Evolutionary conservation across 805 yeast genomes (phyloP).

Genomic region (Yamadazyma kitorensis): DNA sequence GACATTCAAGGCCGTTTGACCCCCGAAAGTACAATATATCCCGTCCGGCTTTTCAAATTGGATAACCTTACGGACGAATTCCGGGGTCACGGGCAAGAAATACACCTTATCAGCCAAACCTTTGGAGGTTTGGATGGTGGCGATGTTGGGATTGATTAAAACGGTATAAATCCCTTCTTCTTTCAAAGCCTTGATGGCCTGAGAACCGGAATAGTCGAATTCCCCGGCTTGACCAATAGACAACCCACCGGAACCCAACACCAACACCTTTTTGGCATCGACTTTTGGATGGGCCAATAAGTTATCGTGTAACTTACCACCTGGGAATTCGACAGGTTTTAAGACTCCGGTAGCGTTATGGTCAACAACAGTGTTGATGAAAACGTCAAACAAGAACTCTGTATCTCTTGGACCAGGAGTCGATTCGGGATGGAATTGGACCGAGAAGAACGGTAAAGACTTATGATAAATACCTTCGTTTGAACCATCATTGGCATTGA

Average conservation of each 20-base stretch:
- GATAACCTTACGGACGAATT: slow-evolving; percentile 90
- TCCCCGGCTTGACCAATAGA: slow-evolving; percentile 99
- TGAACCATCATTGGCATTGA: slow-evolving; percentile 94
- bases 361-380: slow-evolving; percentile 76
- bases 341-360: slow-evolving; percentile 55
- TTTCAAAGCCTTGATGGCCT: slow-evolving; percentile 91
- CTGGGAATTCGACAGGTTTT: slow-evolving; percentile 86
- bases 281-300: slow-evolving; percentile 72
- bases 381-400: slow-evolving; percentile 92
- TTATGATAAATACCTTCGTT: slow-evolving; percentile 97
- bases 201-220: slow-evolving; percentile 96
- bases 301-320: slow-evolving; percentile 76
- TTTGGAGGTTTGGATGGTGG: slow-evolving; percentile 95
- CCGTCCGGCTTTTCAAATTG: slow-evolving; percentile 98
- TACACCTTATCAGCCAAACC: slow-evolving; percentile 93
- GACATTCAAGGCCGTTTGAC: slow-evolving; percentile 95
- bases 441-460: slow-evolving; percentile 88
- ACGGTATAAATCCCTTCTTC: slow-evolving; percentile 96
- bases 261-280: slow-evolving; percentile 85
- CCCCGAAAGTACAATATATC: slow-evolving; percentile 93
- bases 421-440: slow-evolving; percentile 98
- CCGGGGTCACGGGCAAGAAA: slow-evolving; percentile 95
- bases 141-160: slow-evolving; percentile 92
- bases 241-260: slow-evolving; percentile 95
- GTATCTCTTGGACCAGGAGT: slow-evolving; percentile 99